These are phyloP conservation scores for Meyerozyma carpophila DNA, from an alignment of 1,139 yeast genomes.

Conservation along the genomic window DNA sequence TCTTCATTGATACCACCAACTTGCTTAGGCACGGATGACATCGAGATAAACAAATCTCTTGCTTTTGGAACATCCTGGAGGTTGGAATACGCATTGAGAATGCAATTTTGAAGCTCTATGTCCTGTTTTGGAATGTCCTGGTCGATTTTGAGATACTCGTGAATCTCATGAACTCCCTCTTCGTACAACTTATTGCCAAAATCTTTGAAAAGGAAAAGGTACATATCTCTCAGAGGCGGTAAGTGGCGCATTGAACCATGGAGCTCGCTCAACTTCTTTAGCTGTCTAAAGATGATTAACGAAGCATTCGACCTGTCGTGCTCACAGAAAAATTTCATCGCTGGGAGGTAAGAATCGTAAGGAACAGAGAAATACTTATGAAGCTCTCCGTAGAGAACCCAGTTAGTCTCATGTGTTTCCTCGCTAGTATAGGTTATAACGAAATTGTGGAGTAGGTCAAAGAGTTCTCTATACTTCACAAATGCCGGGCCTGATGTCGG, in stretches of 20 bases:
- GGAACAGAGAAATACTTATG: slow-evolving; percentile 59
- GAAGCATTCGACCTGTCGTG: slow-evolving; percentile 61
- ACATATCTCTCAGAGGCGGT: slow-evolving; percentile 68
- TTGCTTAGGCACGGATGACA: slow-evolving; percentile 47
- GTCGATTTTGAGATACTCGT: slow-evolving; percentile 64
- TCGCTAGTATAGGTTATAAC: slow-evolving; percentile 38
- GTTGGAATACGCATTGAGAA: slow-evolving; percentile 63
- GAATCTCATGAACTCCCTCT: slow-evolving; percentile 66
- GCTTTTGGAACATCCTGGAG: slow-evolving; percentile 58
- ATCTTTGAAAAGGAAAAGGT: slow-evolving; percentile 52
- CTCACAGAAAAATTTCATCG: slow-evolving; percentile 56
- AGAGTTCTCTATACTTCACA: slow-evolving; percentile 23
- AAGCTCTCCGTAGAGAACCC: slow-evolving; percentile 60
- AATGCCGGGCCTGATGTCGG: slow-evolving; percentile 25
- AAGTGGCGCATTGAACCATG: slow-evolving; percentile 39
- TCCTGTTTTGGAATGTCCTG: slow-evolving; percentile 50
- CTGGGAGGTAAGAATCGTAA: slow-evolving; percentile 52
- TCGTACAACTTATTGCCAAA: slow-evolving; percentile 60
- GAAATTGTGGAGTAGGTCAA: slow-evolving; percentile 41
- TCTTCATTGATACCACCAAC: slow-evolving; percentile 57
- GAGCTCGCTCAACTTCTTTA: slow-evolving; percentile 52
- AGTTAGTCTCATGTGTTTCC: slow-evolving; percentile 44
- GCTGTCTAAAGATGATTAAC: slow-evolving; percentile 55
- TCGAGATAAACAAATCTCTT: slow-evolving; percentile 56
- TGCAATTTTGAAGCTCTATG: slow-evolving; percentile 52